Percentiles rank a stretch among this genome's conserved stretches.
These are phyloP conservation scores for Cornus florida DNA, from an alignment of 148 eudicot species.

Conservation along the genomic window DNA sequence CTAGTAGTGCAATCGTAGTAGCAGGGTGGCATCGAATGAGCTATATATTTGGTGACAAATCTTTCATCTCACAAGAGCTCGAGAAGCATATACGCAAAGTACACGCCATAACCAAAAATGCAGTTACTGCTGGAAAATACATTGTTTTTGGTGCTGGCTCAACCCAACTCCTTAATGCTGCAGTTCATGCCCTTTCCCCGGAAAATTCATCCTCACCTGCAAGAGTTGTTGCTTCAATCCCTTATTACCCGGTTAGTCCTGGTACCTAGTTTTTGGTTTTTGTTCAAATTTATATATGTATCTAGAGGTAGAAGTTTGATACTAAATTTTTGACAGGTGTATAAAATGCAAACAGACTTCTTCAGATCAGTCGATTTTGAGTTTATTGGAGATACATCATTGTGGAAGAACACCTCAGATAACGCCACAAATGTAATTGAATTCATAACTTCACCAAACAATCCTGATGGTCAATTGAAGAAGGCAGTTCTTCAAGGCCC, in stretches of 20 bases:
- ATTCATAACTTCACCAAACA: constrained; percentile 63
- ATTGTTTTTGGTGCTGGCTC: constrained; percentile 66
- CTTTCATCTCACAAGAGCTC: constrained; percentile 40
- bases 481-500: constrained; percentile 38
- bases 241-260: constrained; percentile 49
- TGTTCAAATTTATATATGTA: too few relatives aligned
- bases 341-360: constrained; percentile 41
- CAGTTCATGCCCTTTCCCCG: constrained; percentile 62
- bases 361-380: constrained; percentile 37
- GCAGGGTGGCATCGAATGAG: constrained; percentile 84
- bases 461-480: constrained; percentile 47
- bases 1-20: constrained; percentile 50
- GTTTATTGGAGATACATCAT: constrained; percentile 56
- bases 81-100: constrained; percentile 42
- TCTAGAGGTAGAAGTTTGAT: too few relatives aligned
- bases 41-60: constrained; percentile 26
- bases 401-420: constrained; percentile 39
- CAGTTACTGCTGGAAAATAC: constrained; percentile 49
- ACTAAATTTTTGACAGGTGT: constrained; percentile 28
- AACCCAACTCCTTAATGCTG: constrained; percentile 63
- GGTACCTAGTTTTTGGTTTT: not conserved
- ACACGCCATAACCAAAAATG: constrained; percentile 53
- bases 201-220: constrained; percentile 37
- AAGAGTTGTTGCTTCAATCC: constrained; percentile 47
- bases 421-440: constrained; percentile 27